Base-by-base conservation (phyloP, 306 rosid genomes). In the Quercus dentata region DNA sequence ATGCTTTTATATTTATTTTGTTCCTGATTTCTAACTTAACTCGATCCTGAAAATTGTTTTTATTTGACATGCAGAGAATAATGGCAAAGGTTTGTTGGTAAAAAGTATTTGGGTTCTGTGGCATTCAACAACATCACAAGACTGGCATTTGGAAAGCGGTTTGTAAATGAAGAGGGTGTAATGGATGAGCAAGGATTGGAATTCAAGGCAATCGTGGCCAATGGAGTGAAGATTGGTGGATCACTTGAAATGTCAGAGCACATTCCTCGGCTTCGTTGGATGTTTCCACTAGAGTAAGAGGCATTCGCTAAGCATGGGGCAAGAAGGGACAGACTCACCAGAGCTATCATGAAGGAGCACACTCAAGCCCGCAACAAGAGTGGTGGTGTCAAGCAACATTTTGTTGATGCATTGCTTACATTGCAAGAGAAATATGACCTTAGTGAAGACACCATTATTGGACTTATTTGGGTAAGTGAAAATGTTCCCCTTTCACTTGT, bases 81-180 rank as follows among this genome's bases (percentile, higher is more conserved):
- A 69, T 17, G 75, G 69, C 0, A 69, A 21, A 70, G 70, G 58
- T 20, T 78, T 70, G 30, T 30, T 35, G 19, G 21, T 78, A 28
- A 77, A 72, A 55, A 54, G 49, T 69, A 69, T 31, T 77, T 77
- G 74, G 63, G 97, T 35, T 84, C 92, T 0, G 97, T 94, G 83
- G 87, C 97, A 57, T 92, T 92, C 92, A 92, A 94, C 92, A 91
- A 94, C 91, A 91, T 92, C 15, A 91, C 99, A 0, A 85, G 99
- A 70, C 81, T 92, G 12, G 97, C 88, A 73, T 91, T 94, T 82
- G 99, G 97, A 56, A 92, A 94, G 80, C 82, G 99, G 63, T 92
- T 94, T 82, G 91, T 84, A 80, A 86, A 89, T 84, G 56, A 91
- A 14, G 89, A 92, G 56, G 97, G 92, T 3, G 83, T 83, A 20